A percentile compares a stretch with the other conserved stretches of the same genome.
These are phyloP conservation scores for Monosporascus sp. DNA, from an alignment of 2,329 filamentous ascomycete species.

Conservation along the genomic window DNA sequence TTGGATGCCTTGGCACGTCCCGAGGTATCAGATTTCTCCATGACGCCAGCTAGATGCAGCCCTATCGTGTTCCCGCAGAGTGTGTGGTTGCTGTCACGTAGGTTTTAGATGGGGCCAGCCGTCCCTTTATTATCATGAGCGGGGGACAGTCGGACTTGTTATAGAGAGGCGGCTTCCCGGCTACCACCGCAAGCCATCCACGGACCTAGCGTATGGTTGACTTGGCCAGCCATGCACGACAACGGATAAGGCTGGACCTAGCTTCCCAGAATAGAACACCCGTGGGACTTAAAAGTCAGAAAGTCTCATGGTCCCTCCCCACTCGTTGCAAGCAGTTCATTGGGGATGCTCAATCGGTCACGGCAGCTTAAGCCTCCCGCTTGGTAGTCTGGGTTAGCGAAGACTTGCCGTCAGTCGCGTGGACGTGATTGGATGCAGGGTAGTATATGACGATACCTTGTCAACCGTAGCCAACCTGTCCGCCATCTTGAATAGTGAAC, in stretches of 20 bases:
- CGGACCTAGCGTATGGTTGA: no score
- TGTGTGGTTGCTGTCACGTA: slow-evolving; percentile 6
- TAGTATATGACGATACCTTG: not conserved
- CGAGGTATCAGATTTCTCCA: slow-evolving; percentile 14
- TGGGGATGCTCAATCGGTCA: not conserved
- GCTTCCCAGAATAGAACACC: not conserved
- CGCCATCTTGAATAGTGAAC: no score
- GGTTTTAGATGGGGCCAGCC: slow-evolving; percentile 1
- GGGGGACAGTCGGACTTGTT: not conserved
- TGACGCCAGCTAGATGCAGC: slow-evolving; percentile 8
- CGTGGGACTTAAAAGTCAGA: not conserved
- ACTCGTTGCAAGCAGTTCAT: not conserved
- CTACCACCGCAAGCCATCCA: not conserved
- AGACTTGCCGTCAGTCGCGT: not conserved
- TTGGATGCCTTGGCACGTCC: slow-evolving; percentile 15
- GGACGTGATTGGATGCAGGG: not conserved
- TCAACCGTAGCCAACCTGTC: no score
- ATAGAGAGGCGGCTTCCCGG: not conserved
- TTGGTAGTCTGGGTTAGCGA: not conserved
- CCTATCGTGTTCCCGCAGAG: slow-evolving; percentile 2
- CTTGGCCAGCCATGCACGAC: no score
- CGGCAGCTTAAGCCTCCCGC: not conserved
- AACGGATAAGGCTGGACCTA: not conserved
- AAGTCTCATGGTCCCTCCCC: not conserved
- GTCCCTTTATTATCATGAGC: not conserved